A percentile compares a stretch with the other conserved stretches of the same genome.
These are phyloP conservation scores for Melampsora occidentalis DNA, from an alignment of 1,284 basidiomycete genomes.

Conservation along the genomic window DNA sequence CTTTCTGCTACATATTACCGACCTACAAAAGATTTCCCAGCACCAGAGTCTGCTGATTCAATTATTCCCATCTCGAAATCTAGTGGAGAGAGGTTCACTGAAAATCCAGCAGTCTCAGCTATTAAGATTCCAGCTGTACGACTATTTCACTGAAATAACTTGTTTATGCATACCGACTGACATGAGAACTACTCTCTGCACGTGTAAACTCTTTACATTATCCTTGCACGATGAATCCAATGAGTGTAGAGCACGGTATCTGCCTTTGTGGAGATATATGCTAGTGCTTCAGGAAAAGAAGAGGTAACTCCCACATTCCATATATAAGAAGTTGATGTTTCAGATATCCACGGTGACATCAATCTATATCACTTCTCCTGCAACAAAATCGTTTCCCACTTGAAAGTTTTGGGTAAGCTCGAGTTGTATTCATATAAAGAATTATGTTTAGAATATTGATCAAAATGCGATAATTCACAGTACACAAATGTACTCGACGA, in stretches of 20 bases:
- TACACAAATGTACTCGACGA: slow-evolving; percentile 38
- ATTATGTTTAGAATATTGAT: slow-evolving; percentile 1
- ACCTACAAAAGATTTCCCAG: slow-evolving; percentile 31
- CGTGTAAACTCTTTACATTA: not conserved
- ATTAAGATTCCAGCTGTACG: slow-evolving; percentile 27
- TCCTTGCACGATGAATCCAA: not conserved
- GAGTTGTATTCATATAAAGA: not conserved
- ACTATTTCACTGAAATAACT: not conserved
- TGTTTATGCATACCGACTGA: not conserved
- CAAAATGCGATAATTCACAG: not conserved
- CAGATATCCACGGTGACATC: not conserved
- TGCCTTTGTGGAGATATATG: slow-evolving; percentile 42
- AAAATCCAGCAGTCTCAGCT: slow-evolving; percentile 16
- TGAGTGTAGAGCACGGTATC: slow-evolving; percentile 23
- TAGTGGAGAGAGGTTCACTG: slow-evolving; percentile 2
- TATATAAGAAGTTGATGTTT: not conserved
- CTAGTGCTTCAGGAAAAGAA: slow-evolving; percentile 40
- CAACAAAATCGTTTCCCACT: not conserved
- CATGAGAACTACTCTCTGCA: too few species aligned
- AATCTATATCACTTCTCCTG: not conserved
- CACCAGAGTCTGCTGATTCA: not conserved
- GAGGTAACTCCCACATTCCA: slow-evolving; percentile 8
- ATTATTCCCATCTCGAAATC: slow-evolving; percentile 31
- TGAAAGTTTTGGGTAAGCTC: slow-evolving; percentile 36
- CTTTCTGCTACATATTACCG: slow-evolving; percentile 36